Conservation (phyloP, 306 rosid genomes). For the Lathyrus tuberosus region DNA sequence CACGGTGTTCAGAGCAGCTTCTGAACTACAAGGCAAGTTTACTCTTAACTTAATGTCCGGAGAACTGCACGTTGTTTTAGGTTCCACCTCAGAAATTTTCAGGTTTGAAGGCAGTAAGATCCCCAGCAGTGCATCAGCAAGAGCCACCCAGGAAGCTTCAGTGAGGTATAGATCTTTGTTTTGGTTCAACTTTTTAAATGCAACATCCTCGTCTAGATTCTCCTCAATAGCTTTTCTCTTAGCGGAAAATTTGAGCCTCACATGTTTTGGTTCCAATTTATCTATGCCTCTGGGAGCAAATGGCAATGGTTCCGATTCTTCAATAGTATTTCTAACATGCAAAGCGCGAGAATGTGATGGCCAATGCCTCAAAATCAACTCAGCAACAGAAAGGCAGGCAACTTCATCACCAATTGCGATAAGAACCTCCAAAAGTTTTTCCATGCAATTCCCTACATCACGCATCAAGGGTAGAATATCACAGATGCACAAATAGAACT, state of each 20-base stretch:
- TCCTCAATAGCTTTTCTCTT: conserved; percentile 76
- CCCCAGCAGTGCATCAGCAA: conserved; percentile 75
- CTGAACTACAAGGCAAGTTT: conserved; percentile 58
- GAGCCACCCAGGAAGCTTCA: conserved; percentile 82
- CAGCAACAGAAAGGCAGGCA: conserved; percentile 89
- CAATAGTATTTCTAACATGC: conserved; percentile 78
- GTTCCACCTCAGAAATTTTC: conserved; percentile 45
- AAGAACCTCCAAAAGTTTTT: conserved; percentile 96
- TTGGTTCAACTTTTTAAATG: conserved; percentile 73
- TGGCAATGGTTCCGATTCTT: conserved; percentile 77
- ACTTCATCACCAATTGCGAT: conserved; percentile 98
- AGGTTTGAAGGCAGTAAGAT: conserved; percentile 57
- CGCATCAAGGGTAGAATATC: not conserved
- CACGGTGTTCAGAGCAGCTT: conserved; percentile 48
- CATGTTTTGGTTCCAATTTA: conserved; percentile 90
- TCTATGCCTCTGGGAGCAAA: conserved; percentile 97
- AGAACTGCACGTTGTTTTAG: conserved; percentile 54
- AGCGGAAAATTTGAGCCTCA: conserved; percentile 75
- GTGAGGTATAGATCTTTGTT: conserved; percentile 65
- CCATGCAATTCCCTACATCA: conserved; percentile 97
- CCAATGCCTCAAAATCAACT: conserved; percentile 96
- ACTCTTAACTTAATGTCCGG: conserved; percentile 69
- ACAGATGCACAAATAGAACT: conserved; percentile 26
- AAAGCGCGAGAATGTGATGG: conserved; percentile 96
- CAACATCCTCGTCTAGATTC: conserved; percentile 57